Percentiles rank a stretch among this genome's conserved stretches.
These are phyloP conservation scores for Gymnopilus dilepis DNA, from an alignment of 768 basidiomycete species.

Conservation along the genomic window DNA sequence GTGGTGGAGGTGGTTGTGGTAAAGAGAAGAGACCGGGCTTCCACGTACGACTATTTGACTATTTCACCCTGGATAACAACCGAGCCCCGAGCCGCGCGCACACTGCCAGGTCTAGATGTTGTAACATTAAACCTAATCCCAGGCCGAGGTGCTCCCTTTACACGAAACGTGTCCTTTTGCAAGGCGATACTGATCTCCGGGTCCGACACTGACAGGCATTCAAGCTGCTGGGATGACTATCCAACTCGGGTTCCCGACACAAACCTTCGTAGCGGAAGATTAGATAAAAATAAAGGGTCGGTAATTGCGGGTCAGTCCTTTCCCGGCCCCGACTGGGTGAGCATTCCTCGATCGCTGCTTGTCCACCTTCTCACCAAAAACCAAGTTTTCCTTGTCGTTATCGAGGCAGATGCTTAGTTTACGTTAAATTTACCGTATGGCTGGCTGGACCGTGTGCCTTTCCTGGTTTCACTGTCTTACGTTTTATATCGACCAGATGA, in stretches of 20 bases:
- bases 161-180: constrained; percentile 29
- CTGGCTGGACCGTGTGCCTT: too few relatives aligned
- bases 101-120: constrained; percentile 1
- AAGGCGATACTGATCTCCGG: constrained; percentile 14
- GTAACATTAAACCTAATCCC: background rate
- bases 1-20: constrained; percentile 8
- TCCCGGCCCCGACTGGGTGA: background rate
- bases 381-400: too few relatives aligned
- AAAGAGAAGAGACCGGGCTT: constrained; percentile 4
- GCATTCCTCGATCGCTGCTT: background rate
- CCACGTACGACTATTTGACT: constrained; percentile 4
- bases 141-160: constrained; percentile 5
- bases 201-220: background rate
- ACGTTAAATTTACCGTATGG: too few relatives aligned
- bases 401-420: too few relatives aligned
- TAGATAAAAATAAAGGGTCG: constrained; percentile 1
- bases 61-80: constrained; percentile 6
- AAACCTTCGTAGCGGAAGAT: background rate
- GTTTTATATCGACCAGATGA: too few relatives aligned
- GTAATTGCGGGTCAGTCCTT: constrained; percentile 1
- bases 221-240: background rate
- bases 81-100: constrained; percentile 4
- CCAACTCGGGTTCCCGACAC: constrained; percentile 7
- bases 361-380: background rate
- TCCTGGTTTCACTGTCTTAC: too few relatives aligned